A percentile compares a stretch with the other conserved stretches of the same genome.
These are phyloP conservation scores for Abrus pulchellus DNA, from an alignment of 306 rosid species.

Conservation along the genomic window DNA sequence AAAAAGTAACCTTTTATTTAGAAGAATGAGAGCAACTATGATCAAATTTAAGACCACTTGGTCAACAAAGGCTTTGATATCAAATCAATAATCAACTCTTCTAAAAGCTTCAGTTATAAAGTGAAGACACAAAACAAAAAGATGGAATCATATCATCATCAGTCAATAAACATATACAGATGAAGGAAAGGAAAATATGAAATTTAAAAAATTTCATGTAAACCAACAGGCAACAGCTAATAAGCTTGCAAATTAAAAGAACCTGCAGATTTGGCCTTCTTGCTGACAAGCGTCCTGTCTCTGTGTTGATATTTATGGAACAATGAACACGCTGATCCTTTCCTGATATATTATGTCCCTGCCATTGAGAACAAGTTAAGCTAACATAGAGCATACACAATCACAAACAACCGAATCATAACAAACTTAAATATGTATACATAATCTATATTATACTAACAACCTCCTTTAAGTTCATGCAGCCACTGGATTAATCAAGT, in stretches of 20 bases:
- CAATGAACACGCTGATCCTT: slow-evolving; percentile 87
- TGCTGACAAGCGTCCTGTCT: slow-evolving; percentile 97
- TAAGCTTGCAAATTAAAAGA: slow-evolving; percentile 35
- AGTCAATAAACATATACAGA: slow-evolving; percentile 23
- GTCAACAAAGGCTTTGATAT: background rate
- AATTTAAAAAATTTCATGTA: background rate
- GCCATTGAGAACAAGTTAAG: slow-evolving; percentile 49
- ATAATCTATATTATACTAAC: background rate
- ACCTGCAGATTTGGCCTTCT: slow-evolving; percentile 98
- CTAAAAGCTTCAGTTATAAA: background rate
- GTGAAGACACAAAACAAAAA: background rate
- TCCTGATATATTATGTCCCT: slow-evolving; percentile 89
- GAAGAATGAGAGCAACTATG: background rate
- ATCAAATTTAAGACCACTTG: background rate
- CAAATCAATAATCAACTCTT: slow-evolving; percentile 21
- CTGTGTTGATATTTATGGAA: slow-evolving; percentile 89
- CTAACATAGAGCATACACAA: slow-evolving; percentile 10
- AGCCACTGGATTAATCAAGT: slow-evolving; percentile 30
- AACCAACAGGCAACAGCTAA: background rate
- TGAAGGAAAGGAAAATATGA: slow-evolving; percentile 14
- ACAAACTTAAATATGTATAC: background rate
- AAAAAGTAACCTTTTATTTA: background rate
- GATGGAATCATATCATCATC: slow-evolving; percentile 24
- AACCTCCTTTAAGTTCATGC: background rate
- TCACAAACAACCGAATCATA: background rate